phyloP scores from a whole-genome alignment of 495 filamentous ascomycete species.

The Penicillium mononematosum region DNA sequence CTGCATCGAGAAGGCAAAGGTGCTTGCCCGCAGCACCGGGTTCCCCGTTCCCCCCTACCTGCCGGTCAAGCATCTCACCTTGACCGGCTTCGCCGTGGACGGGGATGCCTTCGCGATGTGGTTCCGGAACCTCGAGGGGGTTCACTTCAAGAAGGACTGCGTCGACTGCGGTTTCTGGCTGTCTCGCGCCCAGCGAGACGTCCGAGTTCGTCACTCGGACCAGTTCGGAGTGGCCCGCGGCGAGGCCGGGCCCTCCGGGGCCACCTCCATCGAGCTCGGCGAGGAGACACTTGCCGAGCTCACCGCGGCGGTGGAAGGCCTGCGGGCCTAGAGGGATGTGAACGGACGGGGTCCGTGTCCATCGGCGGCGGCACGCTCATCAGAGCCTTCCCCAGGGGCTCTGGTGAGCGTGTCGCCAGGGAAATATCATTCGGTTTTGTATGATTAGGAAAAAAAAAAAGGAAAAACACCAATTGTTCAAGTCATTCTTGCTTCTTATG shows the following conservation, averaged over 20 bases:
- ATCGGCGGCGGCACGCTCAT: neutral
- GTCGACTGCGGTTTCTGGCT: constrained; percentile 3
- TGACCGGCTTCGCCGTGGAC: neutral
- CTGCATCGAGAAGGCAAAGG: neutral
- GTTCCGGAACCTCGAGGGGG: neutral
- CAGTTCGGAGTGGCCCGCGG: neutral
- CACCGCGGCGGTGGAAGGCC: neutral
- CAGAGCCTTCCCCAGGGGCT: neutral
- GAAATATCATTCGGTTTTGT: neutral
- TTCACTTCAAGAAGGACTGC: neutral
- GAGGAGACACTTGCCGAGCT: neutral
- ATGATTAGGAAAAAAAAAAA: neutral
- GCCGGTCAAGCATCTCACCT: neutral
- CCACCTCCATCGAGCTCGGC: neutral
- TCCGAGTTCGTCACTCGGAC: neutral
- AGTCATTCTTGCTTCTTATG: neutral
- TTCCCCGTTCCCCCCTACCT: neutral
- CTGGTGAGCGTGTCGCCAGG: neutral
- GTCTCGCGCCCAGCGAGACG: neutral
- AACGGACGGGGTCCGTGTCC: neutral
- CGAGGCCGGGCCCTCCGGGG: neutral
- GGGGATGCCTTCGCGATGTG: neutral
- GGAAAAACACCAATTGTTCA: neutral
- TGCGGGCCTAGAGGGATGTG: neutral
- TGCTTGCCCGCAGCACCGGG: neutral